Evolutionary conservation across 1,139 yeast genomes (phyloP).

Genomic region (Debaryomyces sp.): DNA sequence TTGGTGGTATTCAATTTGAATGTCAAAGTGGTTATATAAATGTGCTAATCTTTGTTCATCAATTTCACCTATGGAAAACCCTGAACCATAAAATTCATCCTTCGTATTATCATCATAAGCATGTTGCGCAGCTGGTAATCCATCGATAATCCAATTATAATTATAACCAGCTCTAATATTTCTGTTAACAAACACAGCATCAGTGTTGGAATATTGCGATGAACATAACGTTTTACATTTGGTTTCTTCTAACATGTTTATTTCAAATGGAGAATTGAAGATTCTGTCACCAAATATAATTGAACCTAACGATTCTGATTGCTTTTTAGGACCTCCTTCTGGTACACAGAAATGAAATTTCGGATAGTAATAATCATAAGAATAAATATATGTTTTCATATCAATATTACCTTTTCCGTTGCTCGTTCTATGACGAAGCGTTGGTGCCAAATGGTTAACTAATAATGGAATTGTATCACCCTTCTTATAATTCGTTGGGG

Average conservation of each 20-base stretch:
- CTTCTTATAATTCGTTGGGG: slow-evolving; percentile 81
- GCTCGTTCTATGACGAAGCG: slow-evolving; percentile 50
- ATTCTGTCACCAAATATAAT: slow-evolving; percentile 95
- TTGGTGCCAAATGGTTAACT: slow-evolving; percentile 90
- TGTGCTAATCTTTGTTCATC: slow-evolving; percentile 55
- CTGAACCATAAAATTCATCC: slow-evolving; percentile 69
- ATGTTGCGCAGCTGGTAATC: slow-evolving; percentile 83
- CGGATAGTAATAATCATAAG: slow-evolving; percentile 85
- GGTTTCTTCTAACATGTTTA: slow-evolving; percentile 74
- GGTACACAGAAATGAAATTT: slow-evolving; percentile 87
- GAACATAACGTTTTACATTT: slow-evolving; percentile 69
- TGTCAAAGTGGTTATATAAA: slow-evolving; percentile 79
- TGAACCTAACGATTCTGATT: slow-evolving; percentile 89
- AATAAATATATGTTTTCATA: slow-evolving; percentile 61
- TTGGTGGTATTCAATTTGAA: slow-evolving; percentile 78
- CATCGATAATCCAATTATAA: slow-evolving; percentile 94
- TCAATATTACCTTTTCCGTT: slow-evolving; percentile 26
- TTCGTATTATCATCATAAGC: slow-evolving; percentile 60
- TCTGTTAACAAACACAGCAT: slow-evolving; percentile 73
- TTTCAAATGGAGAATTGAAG: slow-evolving; percentile 85
- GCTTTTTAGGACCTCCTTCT: slow-evolving; percentile 64
- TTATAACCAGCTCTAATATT: slow-evolving; percentile 80
- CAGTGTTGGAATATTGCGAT: slow-evolving; percentile 59
- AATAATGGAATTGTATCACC: slow-evolving; percentile 75
- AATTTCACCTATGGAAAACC: slow-evolving; percentile 75